Base-by-base conservation (phyloP, 1,284 basidiomycete species). In the Trichosporon asahii region DNA sequence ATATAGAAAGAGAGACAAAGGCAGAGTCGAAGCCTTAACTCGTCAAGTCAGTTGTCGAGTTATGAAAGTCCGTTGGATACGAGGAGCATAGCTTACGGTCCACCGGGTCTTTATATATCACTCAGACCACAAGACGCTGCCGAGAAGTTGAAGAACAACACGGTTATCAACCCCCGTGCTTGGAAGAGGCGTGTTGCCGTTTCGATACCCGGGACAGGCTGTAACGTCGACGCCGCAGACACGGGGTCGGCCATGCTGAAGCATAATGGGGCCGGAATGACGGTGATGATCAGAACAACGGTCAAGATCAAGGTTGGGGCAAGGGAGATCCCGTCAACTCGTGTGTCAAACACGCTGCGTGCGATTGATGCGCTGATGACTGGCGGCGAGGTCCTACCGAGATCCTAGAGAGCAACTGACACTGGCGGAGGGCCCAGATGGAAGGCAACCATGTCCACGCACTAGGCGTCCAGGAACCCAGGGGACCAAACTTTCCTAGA, bases 221-320 rank as follows among this genome's bases (percentile, higher is more conserved):
- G 57, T 61, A 61, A 61, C 57, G 29, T 61, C 57, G 23, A 61
- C 27, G 27, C 27, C 27, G 57, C 57, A n/a, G 57, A 61, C 57
- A 61, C 29, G 57, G 18, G 57, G 29, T 27, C 18, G 29, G 9
- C 33, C 57, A n/a, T 9, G 57, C 57, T 61, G 57, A 61, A 61
- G 18, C 27, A 33, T 31, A 7, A 15, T 31, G 57, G 49, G 49
- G 49, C 25, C 12, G 49, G 49, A 23, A 61, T 61, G 57, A 7
- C 18, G 27, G 15, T 12, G 8, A 23, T 23, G 49, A 8, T 23
- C 49, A 31, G 57, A 29, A 31, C 57, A n/a, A n/a, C 57, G 57
- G 18, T n/a, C 27, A 61, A 61, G 57, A 31, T 31, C 27, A 61
- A 61, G 57, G 57, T 61, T 61, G 57, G 29, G 53, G 29, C 27